Evolutionary conservation across 768 basidiomycete species (phyloP).

Genomic region (Lactifluus piperatus): DNA sequence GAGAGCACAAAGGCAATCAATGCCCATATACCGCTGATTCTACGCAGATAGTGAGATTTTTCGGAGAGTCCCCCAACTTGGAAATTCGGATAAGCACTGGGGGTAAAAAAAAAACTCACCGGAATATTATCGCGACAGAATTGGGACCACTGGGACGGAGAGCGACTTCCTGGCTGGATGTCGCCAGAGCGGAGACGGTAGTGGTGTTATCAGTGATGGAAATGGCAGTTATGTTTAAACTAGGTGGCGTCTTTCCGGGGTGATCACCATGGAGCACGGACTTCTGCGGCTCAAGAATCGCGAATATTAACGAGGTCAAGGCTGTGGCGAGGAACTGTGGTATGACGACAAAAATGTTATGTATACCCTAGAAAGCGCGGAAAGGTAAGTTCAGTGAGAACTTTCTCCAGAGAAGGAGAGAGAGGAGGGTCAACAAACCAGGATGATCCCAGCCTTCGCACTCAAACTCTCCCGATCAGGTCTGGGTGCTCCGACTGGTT

Average conservation of each 20-base stretch:
- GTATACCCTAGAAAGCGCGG: conserved; percentile 62
- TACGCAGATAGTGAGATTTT: background rate
- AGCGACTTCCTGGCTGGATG: conserved; percentile 13
- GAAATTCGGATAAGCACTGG: too few relatives aligned
- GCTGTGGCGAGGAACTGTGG: conserved; percentile 93
- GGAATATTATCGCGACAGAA: conserved; percentile 35
- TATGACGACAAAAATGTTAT: conserved; percentile 89
- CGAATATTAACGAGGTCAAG: conserved; percentile 78
- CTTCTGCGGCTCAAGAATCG: conserved; percentile 64
- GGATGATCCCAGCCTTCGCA: conserved; percentile 80
- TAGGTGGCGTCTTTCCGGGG: conserved; percentile 11
- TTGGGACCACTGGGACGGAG: conserved; percentile 25
- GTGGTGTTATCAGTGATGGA: background rate
- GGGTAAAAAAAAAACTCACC: conserved; percentile 23
- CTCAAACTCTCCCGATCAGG: conserved; percentile 37
- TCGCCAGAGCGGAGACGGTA: background rate
- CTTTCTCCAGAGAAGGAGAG: background rate
- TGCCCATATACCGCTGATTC: conserved; percentile 23
- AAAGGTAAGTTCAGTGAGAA: background rate
- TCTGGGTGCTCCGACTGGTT: background rate
- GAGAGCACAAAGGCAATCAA: conserved; percentile 23
- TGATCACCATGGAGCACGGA: conserved; percentile 24
- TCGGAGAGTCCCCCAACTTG: background rate
- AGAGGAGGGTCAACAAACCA: conserved; percentile 41
- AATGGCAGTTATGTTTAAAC: background rate